These are phyloP conservation scores for Aspergillus sp. DNA, from an alignment of 2,329 filamentous ascomycete genomes.

Conservation along the genomic window DNA sequence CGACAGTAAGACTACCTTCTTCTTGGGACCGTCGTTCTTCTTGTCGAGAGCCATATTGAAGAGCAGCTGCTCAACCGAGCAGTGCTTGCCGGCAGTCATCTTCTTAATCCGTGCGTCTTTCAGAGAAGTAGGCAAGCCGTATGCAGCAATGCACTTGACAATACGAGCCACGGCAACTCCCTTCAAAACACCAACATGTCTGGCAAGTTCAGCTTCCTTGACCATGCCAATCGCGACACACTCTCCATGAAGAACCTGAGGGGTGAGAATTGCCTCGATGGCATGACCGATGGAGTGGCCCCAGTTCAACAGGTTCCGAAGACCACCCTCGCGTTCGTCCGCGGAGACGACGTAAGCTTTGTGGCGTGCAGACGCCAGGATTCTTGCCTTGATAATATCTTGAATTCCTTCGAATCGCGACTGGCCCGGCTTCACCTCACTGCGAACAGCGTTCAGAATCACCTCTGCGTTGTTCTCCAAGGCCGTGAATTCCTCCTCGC, in stretches of 20 bases:
- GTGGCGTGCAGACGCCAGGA: conserved; percentile 82
- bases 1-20: conserved; percentile 90
- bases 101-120: conserved; percentile 75
- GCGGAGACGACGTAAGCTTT: conserved; percentile 92
- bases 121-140: conserved; percentile 78
- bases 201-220: conserved; percentile 88
- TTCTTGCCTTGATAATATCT: conserved; percentile 66
- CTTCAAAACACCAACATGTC: conserved; percentile 76
- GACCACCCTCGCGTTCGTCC: conserved; percentile 87
- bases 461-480: conserved; percentile 73
- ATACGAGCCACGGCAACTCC: conserved; percentile 83
- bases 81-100: conserved; percentile 77
- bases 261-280: conserved; percentile 89
- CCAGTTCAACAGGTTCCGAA: conserved; percentile 93
- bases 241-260: conserved; percentile 91
- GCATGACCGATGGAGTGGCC: conserved; percentile 97
- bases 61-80: conserved; percentile 76
- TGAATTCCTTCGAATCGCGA: conserved; percentile 64
- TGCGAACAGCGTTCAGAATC: conserved; percentile 67
- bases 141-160: conserved; percentile 89
- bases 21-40: conserved; percentile 92
- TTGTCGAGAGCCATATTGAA: conserved; percentile 97
- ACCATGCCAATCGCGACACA: conserved; percentile 98
- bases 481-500: conserved; percentile 75
- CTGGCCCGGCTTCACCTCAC: conserved; percentile 49